Conservation (phyloP, 257 asterid genomes). For the Solanum chmielewskii region DNA sequence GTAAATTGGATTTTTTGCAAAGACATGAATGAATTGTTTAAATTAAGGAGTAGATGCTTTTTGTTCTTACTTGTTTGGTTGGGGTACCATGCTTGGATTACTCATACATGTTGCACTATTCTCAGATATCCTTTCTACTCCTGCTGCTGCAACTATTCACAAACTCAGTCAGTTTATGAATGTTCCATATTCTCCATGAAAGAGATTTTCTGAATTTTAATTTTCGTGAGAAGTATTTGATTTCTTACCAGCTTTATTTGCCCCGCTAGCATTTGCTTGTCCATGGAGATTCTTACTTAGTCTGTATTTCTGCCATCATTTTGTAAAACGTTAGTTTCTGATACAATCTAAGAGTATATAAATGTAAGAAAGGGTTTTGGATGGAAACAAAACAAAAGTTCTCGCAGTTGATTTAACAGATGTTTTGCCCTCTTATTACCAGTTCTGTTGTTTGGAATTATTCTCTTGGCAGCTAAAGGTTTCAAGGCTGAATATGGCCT, state of each 20-base stretch:
- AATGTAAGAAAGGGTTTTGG: background rate
- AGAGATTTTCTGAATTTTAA: background rate
- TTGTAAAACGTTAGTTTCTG: slow-evolving; percentile 4
- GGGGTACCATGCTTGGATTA: slow-evolving; percentile 36
- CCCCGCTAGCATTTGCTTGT: slow-evolving; percentile 46
- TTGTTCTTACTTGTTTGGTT: slow-evolving; percentile 49
- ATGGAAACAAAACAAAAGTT: background rate
- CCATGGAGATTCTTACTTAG: slow-evolving; percentile 77
- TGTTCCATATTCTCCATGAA: background rate
- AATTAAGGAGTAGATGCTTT: background rate
- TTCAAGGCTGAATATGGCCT: background rate
- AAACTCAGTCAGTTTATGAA: slow-evolving; percentile 5
- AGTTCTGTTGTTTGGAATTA: background rate
- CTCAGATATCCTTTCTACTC: slow-evolving; percentile 46
- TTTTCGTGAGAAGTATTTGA: slow-evolving; percentile 4
- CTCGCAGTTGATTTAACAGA: background rate
- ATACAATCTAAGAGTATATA: background rate
- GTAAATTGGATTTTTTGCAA: background rate
- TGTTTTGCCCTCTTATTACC: background rate
- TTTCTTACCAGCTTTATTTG: slow-evolving; percentile 61
- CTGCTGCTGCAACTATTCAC: slow-evolving; percentile 32
- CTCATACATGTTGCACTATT: slow-evolving; percentile 37
- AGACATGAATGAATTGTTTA: background rate
- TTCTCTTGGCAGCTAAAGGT: background rate
- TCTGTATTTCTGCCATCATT: slow-evolving; percentile 64